Evolutionary conservation across 495 filamentous ascomycete genomes (phyloP).

Genomic region (Penicillium argentinense): DNA sequence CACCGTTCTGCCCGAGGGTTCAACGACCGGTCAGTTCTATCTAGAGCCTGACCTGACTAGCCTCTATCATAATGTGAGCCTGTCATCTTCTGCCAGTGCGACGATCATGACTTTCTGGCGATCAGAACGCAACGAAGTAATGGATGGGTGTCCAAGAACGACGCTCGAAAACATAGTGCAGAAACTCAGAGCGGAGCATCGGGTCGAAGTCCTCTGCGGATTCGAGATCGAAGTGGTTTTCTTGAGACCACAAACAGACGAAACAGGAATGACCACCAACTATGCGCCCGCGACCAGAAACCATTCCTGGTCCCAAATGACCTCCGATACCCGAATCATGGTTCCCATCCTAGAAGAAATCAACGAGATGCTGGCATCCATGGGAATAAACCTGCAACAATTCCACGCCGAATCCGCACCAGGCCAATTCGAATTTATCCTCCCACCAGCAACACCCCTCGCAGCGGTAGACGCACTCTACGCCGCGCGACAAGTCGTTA

Average conservation of each 20-base stretch:
- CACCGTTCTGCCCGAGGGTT: constrained; percentile 31
- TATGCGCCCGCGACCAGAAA: constrained; percentile 29
- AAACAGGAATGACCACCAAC: constrained; percentile 10
- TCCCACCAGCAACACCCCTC: constrained; percentile 63
- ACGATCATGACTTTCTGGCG: constrained; percentile 61
- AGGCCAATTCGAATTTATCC: constrained; percentile 81
- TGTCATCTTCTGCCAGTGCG: constrained; percentile 36
- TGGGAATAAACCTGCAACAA: constrained; percentile 68
- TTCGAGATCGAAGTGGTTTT: constrained; percentile 87
- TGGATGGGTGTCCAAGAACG: constrained; percentile 58
- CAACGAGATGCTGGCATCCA: constrained; percentile 50
- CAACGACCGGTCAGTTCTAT: constrained; percentile 57
- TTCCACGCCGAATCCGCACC: constrained; percentile 75
- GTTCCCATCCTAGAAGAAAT: constrained; percentile 66
- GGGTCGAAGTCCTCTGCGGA: constrained; percentile 61
- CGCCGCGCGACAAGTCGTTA: constrained; percentile 69
- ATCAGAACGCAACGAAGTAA: constrained; percentile 32
- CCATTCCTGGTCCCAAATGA: constrained; percentile 55
- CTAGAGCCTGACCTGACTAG: constrained; percentile 61
- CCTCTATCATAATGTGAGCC: constrained; percentile 52
- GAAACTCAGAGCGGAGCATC: constrained; percentile 34
- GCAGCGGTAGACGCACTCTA: constrained; percentile 71
- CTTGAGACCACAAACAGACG: constrained; percentile 37
- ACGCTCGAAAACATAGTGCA: constrained; percentile 53
- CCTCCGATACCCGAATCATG: constrained; percentile 31